Base-by-base conservation (phyloP, 805 yeast species). In the Myxozyma udenii region DNA sequence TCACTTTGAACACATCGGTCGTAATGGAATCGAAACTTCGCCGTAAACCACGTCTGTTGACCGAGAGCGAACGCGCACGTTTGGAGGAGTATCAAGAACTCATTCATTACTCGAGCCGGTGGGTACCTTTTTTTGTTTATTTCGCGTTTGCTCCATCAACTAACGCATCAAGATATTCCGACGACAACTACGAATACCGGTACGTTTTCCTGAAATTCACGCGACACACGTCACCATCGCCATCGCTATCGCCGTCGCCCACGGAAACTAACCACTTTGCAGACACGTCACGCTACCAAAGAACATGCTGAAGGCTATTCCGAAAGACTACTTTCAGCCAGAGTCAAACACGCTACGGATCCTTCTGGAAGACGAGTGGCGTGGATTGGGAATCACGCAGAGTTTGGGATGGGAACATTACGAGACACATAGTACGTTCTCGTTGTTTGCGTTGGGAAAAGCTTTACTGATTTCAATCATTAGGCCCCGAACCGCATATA, bases 401-500 rank as follows among this genome's bases (percentile, higher is more conserved):
- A 86, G 95, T 33, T 74, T 93, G 55, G 98, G 98, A 1, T 93
- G 98, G 98, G 93, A 78, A 48, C 98, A 93, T 69, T 93, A 91
- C 66, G 98, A 93, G 65, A 90, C 96, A 38, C 98, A 93, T 68
- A 71, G 71, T 68, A 54, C 14, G 71, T 62, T 41, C 14, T 25
- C 21, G 24, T 44, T 30, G 12, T n/a, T 37, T 18, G 16, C 9
- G 37, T 19, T 42, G 28, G 11, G 30, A n/a, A 26, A 12, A 18
- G 37, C 19, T 16, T 16, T 16, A 18, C 22, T 19, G 41, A 4
- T 14, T 16, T 12, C 14, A 18, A 24, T 19, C 14, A 19, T 21
- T 41, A 66, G 86, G 98, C 0, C 99, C 99, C 40, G 99, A 93
- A 70, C 99, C 99, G 23, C 98, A 93, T 67, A 93, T 93, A 55